Evolutionary conservation across 2,329 filamentous ascomycete genomes (phyloP).

Genomic region (Aspergillus sp.): DNA sequence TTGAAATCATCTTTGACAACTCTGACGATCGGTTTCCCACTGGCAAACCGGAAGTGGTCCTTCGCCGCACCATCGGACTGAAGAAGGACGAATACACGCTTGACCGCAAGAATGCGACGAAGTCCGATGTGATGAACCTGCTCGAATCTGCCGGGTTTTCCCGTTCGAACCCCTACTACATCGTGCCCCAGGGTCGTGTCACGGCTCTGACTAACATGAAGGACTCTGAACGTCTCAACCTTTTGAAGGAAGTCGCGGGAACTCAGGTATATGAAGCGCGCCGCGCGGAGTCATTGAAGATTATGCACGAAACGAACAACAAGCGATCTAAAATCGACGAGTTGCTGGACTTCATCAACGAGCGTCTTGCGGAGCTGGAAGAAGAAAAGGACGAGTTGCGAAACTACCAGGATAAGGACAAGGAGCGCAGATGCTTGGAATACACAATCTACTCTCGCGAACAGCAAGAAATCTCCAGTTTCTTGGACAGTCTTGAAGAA

Average conservation of each 20-base stretch:
- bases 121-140: slow-evolving; percentile 90
- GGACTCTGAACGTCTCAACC: slow-evolving; percentile 81
- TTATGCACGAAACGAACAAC: slow-evolving; percentile 95
- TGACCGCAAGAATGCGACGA: slow-evolving; percentile 94
- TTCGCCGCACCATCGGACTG: slow-evolving; percentile 90
- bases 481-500: slow-evolving; percentile 80
- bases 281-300: slow-evolving; percentile 87
- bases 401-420: slow-evolving; percentile 92
- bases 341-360: slow-evolving; percentile 85
- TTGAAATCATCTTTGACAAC: slow-evolving; percentile 99
- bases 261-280: slow-evolving; percentile 96
- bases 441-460: slow-evolving; percentile 93
- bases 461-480: slow-evolving; percentile 74
- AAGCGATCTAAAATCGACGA: slow-evolving; percentile 95
- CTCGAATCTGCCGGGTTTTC: slow-evolving; percentile 96
- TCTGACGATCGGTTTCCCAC: slow-evolving; percentile 93
- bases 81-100: slow-evolving; percentile 99
- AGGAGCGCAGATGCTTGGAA: slow-evolving; percentile 85
- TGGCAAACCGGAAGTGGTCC: slow-evolving; percentile 82
- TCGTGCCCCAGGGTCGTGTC: slow-evolving; percentile 95
- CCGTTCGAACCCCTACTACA: slow-evolving; percentile 97
- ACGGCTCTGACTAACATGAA: slow-evolving; percentile 99
- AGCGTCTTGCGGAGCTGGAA: slow-evolving; percentile 83
- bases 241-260: slow-evolving; percentile 96
- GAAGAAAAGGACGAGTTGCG: slow-evolving; percentile 96